Conservation (phyloP, 345 rosid genomes). For the Capsella bursapastoris region DNA sequence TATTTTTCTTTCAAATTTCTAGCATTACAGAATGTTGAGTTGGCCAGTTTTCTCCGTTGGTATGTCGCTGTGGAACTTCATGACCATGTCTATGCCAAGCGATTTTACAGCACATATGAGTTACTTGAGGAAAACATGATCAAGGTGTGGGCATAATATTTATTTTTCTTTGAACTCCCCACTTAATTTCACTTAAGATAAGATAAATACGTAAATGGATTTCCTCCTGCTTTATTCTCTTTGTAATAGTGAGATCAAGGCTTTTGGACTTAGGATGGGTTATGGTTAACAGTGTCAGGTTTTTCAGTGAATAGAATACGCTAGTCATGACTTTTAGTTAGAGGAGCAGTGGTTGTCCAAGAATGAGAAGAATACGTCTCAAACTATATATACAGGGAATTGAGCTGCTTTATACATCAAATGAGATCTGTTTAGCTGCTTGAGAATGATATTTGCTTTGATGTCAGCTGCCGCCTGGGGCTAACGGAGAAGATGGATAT, state of each 20-base stretch:
- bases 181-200: not conserved
- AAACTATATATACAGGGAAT: conserved; percentile 6
- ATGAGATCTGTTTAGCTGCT: conserved; percentile 28
- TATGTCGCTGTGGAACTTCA: conserved; percentile 90
- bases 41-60: conserved; percentile 98
- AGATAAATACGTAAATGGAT: not conserved
- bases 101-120: conserved; percentile 79
- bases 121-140: conserved; percentile 73
- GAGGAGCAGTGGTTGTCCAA: conserved; percentile 22
- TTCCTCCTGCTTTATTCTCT: conserved; percentile 2
- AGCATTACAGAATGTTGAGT: conserved; percentile 82
- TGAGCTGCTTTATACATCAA: conserved; percentile 10
- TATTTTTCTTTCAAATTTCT: conserved; percentile 45
- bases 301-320: conserved; percentile 9
- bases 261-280: conserved; percentile 24
- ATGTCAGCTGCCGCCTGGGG: conserved; percentile 65
- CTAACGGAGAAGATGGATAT: conserved; percentile 72
- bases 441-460: conserved; percentile 28
- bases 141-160: conserved; percentile 56
- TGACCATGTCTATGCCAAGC: conserved; percentile 84
- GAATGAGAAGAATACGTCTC: conserved; percentile 13
- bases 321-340: conserved; percentile 22
- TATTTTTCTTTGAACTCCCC: not conserved
- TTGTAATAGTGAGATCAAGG: conserved; percentile 6
- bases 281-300: conserved; percentile 6